Conservation (phyloP, 306 rosid genomes). For the Cotoneaster glaucophyllus region DNA sequence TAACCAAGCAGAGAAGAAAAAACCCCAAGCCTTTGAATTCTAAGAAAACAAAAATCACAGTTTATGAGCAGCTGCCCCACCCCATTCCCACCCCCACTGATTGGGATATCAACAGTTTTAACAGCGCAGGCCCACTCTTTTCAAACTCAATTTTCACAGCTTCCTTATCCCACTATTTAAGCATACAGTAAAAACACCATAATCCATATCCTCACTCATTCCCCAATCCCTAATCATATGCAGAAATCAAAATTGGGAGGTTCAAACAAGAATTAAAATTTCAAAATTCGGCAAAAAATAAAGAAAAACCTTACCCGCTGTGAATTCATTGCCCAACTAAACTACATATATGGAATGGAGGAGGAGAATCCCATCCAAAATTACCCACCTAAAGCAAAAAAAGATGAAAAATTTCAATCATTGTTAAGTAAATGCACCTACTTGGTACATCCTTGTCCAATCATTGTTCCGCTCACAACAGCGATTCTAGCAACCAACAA, state of each 20-base stretch:
- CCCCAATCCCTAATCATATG: neutral
- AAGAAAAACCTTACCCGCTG: neutral
- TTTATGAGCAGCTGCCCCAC: slow-evolving; percentile 28
- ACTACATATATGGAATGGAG: neutral
- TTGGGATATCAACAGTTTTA: slow-evolving; percentile 34
- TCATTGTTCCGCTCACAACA: neutral
- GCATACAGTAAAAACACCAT: slow-evolving; percentile 21
- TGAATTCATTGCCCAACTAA: neutral
- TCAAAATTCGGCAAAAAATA: neutral
- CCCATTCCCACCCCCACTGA: neutral
- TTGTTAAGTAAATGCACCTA: slow-evolving; percentile 4
- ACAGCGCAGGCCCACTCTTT: slow-evolving; percentile 37
- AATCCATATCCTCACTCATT: neutral
- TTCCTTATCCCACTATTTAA: neutral
- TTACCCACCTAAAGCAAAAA: slow-evolving; percentile 6
- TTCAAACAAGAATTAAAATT: neutral
- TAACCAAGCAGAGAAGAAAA: slow-evolving; percentile 40
- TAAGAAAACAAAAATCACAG: slow-evolving; percentile 28
- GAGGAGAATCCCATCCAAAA: slow-evolving; percentile 1
- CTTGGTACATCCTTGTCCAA: slow-evolving; percentile 1
- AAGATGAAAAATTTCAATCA: neutral
- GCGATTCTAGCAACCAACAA: neutral
- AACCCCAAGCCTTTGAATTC: slow-evolving; percentile 33
- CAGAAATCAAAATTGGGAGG: neutral
- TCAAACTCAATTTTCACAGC: slow-evolving; percentile 16